Evolutionary conservation across 2,329 filamentous ascomycete genomes (phyloP), one percentile per base, ranked within the genome.

Genomic region (Xylaria sp.): DNA sequence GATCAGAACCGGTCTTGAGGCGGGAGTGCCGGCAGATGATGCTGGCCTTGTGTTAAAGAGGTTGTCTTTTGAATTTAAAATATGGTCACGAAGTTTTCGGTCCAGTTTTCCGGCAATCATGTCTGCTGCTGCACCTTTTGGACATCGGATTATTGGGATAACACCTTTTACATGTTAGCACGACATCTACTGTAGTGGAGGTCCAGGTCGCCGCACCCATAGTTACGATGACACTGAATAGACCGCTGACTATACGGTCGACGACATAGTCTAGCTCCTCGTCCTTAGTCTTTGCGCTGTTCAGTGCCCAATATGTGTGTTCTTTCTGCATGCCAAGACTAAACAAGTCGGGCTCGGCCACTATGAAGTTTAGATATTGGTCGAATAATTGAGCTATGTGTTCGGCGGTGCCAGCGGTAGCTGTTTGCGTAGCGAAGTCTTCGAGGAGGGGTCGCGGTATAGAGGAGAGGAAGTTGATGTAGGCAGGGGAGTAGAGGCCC

Each of bases 151-250:
- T 73, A 99, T 94, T 7, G 96, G 96, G 73, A 99, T 97, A 2
- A 94, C 90, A 68, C 92, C 92, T 94, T 72, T 15, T 18, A 55
- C 13, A 20, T 60, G 67, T 71, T 53, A 39, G 56, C 46, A 65
- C 25, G 50, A 13, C 15, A 12, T n/a, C 8, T 13, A 10, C 9
- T 8, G 30, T 50, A 7, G n/a, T 5, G 10, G 34, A 18, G 41
- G 20, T 23, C 30, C 15, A 15, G 20, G 6, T 72, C 84, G 66
- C 39, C 70, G 34, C 85, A 91, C 94, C 95, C 93, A 97, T 97
- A 5, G 96, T 99, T n/a, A 97, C 96, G 67, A 96, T 91, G 57
- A 99, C 96, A 71, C 94, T 97, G 81, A 98, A 99, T n/a, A 99
- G 83, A 0, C 96, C 96, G 75, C 92, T 97, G 59, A 99, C 96